Evolutionary conservation across 2,329 filamentous ascomycete species (phyloP), one percentile per base, ranked within the genome.

Genomic region (Talaromyces sp.): DNA sequence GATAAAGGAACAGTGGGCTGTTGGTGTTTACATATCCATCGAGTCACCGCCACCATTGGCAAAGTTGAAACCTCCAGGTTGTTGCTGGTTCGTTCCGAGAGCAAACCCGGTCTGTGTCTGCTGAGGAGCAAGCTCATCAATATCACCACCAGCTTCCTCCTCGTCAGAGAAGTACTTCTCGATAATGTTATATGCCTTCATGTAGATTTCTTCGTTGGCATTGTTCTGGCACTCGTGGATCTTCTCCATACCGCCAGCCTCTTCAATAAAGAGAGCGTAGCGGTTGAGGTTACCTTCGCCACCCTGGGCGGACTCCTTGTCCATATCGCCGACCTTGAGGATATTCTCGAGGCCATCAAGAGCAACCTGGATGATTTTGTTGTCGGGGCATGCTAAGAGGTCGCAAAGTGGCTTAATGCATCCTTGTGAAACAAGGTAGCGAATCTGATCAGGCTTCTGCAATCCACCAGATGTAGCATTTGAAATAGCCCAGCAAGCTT

Each of bases 141-240:
- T 92, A 70, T 93, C 92, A 64, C 77, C 82, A 53, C 79, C 86
- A 64, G 84, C 85, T 73, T 96, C 95, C 59, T 98, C 95, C 68
- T 99, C 95, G 71, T 99, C 95, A 0, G 93, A 97, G 82, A 99
- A 99, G 85, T 99, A 99, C 83, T 97, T 97, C 84, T 99, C 95
- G 68, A 99, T 99, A 79, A 99, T 99, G 85, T 96, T 98, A 85
- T 98, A 99, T 0, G 95, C 95, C 87, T 99, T 99, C 93, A 99
- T 98, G 84, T 99, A 99, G 70, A 99, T 99, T 80, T 99, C 95
- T 81, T 99, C 95, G 80, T 99, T 99, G 82, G 93, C 93, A 72
- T 99, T 99, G 82, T 96, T 97, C 83, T 99, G 95, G 86, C 95
- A 98, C 70, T 98, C 93, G 80, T 99, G 95, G 69, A 99, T 98